A percentile compares a stretch with the other conserved stretches of the same genome.
Evolutionary conservation across 2,329 filamentous ascomycete species (phyloP).

Genomic region (Penicillium sclerotigenum): DNA sequence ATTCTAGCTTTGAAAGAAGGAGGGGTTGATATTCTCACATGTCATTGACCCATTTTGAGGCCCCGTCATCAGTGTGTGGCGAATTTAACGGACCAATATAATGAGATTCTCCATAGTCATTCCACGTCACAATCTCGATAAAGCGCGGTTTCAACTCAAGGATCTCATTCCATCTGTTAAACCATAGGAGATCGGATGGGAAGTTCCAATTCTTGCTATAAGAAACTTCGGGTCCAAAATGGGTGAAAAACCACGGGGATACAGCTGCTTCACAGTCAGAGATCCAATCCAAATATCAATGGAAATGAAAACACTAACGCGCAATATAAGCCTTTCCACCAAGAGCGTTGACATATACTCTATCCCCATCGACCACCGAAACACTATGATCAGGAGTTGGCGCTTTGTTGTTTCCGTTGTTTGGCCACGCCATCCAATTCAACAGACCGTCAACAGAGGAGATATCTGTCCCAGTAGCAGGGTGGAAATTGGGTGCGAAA

Average conservation of each 20-base stretch:
- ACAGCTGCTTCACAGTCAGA: slow-evolving; percentile 29
- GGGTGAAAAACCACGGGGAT: slow-evolving; percentile 53
- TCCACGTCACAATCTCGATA: slow-evolving; percentile 50
- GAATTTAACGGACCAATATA: slow-evolving; percentile 50
- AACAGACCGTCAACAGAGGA: slow-evolving; percentile 41
- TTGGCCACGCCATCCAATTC: slow-evolving; percentile 47
- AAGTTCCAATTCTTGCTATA: slow-evolving; percentile 55
- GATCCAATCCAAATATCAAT: background rate
- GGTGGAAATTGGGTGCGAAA: slow-evolving; percentile 52
- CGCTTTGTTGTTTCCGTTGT: slow-evolving; percentile 49
- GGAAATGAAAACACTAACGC: slow-evolving; percentile 26
- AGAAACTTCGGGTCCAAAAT: slow-evolving; percentile 46
- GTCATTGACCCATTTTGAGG: slow-evolving; percentile 51
- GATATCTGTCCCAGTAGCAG: slow-evolving; percentile 37
- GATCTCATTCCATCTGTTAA: slow-evolving; percentile 44
- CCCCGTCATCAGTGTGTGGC: slow-evolving; percentile 36
- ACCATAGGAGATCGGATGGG: slow-evolving; percentile 46
- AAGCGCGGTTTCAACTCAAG: slow-evolving; percentile 48
- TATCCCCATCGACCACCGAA: slow-evolving; percentile 44
- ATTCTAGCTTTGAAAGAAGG: too few relatives aligned
- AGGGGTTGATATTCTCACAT: slow-evolving; percentile 34
- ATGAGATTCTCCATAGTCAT: slow-evolving; percentile 56
- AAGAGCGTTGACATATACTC: slow-evolving; percentile 35
- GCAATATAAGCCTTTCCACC: slow-evolving; percentile 50
- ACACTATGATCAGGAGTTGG: slow-evolving; percentile 42